Evolutionary conservation across 177 flowering plant species (phyloP).

Genomic region (Vitis hybrid): DNA sequence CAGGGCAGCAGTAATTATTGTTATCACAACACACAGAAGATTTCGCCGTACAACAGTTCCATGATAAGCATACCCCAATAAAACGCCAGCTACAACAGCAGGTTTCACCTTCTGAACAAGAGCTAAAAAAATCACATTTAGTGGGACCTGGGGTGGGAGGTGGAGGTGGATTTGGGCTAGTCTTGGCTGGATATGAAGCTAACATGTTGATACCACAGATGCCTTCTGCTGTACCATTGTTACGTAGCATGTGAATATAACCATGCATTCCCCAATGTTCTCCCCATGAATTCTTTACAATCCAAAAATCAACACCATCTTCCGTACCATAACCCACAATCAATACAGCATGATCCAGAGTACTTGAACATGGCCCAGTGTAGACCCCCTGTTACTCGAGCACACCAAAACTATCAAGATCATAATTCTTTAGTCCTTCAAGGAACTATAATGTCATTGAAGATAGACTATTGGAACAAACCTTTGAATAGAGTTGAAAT

Average conservation of each 20-base stretch:
- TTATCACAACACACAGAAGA: slow-evolving; percentile 89
- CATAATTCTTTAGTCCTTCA: background rate
- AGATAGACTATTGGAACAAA: slow-evolving; percentile 23
- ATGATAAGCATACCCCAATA: slow-evolving; percentile 76
- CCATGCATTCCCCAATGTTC: slow-evolving; percentile 85
- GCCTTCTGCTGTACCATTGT: slow-evolving; percentile 56
- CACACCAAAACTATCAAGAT: background rate
- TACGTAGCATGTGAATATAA: slow-evolving; percentile 72
- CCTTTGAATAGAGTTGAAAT: slow-evolving; percentile 90
- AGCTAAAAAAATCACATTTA: slow-evolving; percentile 57
- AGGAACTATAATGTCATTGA: no score
- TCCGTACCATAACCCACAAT: slow-evolving; percentile 88
- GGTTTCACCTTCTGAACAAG: slow-evolving; percentile 63
- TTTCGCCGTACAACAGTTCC: slow-evolving; percentile 75
- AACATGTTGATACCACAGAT: slow-evolving; percentile 87
- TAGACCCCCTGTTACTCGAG: slow-evolving; percentile 67
- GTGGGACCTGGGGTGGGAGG: slow-evolving; percentile 64
- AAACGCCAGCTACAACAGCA: slow-evolving; percentile 69
- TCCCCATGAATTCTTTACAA: slow-evolving; percentile 95
- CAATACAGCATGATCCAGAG: slow-evolving; percentile 86
- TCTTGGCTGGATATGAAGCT: slow-evolving; percentile 88
- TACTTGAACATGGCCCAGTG: slow-evolving; percentile 81
- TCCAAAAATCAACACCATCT: slow-evolving; percentile 89
- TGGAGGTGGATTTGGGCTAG: slow-evolving; percentile 86
- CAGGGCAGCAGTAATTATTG: slow-evolving; percentile 73